phyloP scores from a whole-genome alignment of 257 asterid species.

The Primulina eburnea region DNA sequence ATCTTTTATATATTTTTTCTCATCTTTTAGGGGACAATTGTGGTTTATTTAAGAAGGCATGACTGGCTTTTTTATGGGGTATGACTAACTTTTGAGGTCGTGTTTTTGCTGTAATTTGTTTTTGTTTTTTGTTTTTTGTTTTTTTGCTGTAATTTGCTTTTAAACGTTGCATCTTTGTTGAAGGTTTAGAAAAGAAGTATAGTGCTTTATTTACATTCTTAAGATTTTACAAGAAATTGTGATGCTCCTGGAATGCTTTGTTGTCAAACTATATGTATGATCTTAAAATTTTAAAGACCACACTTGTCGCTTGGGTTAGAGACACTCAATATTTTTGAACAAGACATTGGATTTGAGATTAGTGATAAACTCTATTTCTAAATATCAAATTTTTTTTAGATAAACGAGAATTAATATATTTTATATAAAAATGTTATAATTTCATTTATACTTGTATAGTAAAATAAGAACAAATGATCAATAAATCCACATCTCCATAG shows the following conservation, averaged over 20 bases:
- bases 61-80: constrained; percentile 17
- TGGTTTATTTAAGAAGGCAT: constrained; percentile 39
- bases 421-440: no score
- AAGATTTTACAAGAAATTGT: background rate
- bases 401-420: no score
- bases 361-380: no score
- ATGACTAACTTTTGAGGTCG: constrained; percentile 26
- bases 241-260: constrained; percentile 31
- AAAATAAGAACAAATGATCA: no score
- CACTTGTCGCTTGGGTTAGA: background rate
- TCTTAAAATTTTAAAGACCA: background rate
- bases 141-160: constrained; percentile 37
- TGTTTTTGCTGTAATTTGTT: background rate
- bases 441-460: no score
- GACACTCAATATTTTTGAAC: no score
- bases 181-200: constrained; percentile 21
- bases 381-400: no score
- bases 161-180: constrained; percentile 3
- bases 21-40: constrained; percentile 24
- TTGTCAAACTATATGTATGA: constrained; percentile 9
- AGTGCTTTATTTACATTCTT: no score
- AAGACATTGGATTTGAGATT: no score
- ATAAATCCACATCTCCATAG: no score
- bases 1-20: constrained; percentile 3
- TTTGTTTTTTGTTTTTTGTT: no score